Evolutionary conservation across 2,329 filamentous ascomycete genomes (phyloP).

Genomic region (Aspergillus versicolor): DNA sequence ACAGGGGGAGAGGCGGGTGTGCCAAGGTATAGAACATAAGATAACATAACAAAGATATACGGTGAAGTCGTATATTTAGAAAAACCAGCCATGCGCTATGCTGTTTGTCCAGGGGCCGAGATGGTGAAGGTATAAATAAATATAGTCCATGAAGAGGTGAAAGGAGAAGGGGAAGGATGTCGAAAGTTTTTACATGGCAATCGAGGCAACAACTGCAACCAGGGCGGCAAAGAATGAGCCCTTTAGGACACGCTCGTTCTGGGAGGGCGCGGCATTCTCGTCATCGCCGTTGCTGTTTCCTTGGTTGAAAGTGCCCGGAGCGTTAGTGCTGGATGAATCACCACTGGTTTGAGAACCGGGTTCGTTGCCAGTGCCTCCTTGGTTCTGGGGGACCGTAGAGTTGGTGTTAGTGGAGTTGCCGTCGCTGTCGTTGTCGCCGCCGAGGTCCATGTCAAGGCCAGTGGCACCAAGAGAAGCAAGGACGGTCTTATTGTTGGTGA

Average conservation of each 20-base stretch:
- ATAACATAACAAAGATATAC: conserved; percentile 12
- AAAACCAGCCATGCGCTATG: conserved; percentile 7
- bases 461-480: conserved; percentile 79
- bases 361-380: conserved; percentile 33
- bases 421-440: conserved; percentile 13
- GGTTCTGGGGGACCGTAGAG: conserved; percentile 32
- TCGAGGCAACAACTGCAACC: conserved; percentile 46
- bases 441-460: conserved; percentile 66
- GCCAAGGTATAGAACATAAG: conserved; percentile 20
- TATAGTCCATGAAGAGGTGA: conserved; percentile 22
- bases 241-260: conserved; percentile 42
- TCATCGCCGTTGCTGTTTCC: conserved; percentile 17
- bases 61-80: conserved; percentile 15
- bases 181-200: conserved; percentile 40
- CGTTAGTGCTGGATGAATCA: conserved; percentile 16
- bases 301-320: conserved; percentile 31
- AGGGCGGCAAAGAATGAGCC: conserved; percentile 49
- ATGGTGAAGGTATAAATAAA: conserved; percentile 11
- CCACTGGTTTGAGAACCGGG: conserved; percentile 16
- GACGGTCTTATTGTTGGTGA: conserved; percentile 72
- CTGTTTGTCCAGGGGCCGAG: conserved; percentile 11
- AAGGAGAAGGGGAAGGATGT: neutral
- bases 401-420: conserved; percentile 17
- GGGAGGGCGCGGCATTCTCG: conserved; percentile 31
- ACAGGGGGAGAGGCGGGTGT: neutral